A percentile compares a stretch with the other conserved stretches of the same genome.
Conservation (phyloP, 768 basidiomycete species). For the Cantharellus cinnabarinus region DNA sequence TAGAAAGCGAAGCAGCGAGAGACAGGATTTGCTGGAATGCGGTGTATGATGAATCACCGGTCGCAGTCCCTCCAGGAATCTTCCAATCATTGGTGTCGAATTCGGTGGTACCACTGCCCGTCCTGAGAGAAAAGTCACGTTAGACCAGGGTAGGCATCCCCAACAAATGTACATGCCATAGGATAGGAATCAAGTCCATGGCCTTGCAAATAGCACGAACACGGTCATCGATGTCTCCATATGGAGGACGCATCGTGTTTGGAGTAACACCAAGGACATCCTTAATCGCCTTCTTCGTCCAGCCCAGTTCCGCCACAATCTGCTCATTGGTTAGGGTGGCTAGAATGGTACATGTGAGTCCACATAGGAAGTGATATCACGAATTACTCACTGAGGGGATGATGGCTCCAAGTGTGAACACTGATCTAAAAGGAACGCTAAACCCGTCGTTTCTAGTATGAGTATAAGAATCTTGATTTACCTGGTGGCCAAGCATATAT, state of each 20-base stretch:
- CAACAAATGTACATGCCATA: slow-evolving; percentile 31
- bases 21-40: slow-evolving; percentile 57
- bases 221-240: slow-evolving; percentile 79
- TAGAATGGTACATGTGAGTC: background rate
- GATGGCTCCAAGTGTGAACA: slow-evolving; percentile 86
- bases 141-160: background rate
- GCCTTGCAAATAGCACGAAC: slow-evolving; percentile 77
- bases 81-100: slow-evolving; percentile 81
- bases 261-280: slow-evolving; percentile 26
- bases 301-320: slow-evolving; percentile 85
- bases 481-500: slow-evolving; percentile 20
- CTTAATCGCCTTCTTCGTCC: slow-evolving; percentile 76
- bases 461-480: background rate
- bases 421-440: slow-evolving; percentile 27
- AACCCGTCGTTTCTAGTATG: slow-evolving; percentile 1
- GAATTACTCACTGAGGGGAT: slow-evolving; percentile 14
- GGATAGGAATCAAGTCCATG: slow-evolving; percentile 80
- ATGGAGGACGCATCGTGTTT: slow-evolving; percentile 23
- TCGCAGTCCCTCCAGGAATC: slow-evolving; percentile 56
- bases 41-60: slow-evolving; percentile 39
- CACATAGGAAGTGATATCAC: slow-evolving; percentile 1
- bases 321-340: slow-evolving; percentile 53
- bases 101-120: slow-evolving; percentile 9
- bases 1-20: slow-evolving; percentile 31
- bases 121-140: slow-evolving; percentile 22